Evolutionary conservation across 2,329 filamentous ascomycete species (phyloP), one percentile per base, ranked within the genome.

Genomic region (Fusarium verticillioides): DNA sequence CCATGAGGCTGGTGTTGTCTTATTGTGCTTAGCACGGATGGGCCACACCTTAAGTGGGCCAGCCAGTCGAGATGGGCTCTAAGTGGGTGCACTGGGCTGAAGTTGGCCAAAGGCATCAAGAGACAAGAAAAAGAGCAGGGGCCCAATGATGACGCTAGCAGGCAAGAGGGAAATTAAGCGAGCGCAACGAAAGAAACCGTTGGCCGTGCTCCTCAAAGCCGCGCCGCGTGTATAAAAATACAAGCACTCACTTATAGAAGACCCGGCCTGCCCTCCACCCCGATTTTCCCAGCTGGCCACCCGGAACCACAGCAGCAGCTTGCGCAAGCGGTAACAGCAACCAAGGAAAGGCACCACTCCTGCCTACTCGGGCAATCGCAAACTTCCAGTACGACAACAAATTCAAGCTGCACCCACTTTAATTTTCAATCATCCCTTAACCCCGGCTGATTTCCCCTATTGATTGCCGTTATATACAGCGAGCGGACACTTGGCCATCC

Each of bases 181-280:
- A 82, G 77, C 70, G 60, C 74, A 78, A 70, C 73, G 74, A 74
- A 77, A 74, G 76, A 80, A 80, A 78, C 78, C 76, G 80, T 82
- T 82, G 80, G 80, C 75, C 72, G 76, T 74, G 71, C 71, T 76
- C 63, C 52, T 68, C 62, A 70, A 75, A 73, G 69, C 75, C 73
- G 77, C 74, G 77, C 73, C 78, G 77, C 82, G 81, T 83, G 82
- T 84, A 84, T 84, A 84, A 84, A 84, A 84, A 82, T 83, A 82
- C 81, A 84, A 78, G 80, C 78, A 80, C 79, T 81, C 80, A 82
- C 82, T 82, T 83, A 84, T 84, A 83, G 81, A 83, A 83, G 81
- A 80, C 79, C 81, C 68, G 79, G 81, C 82, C 80, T 83, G 82
- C 83, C 82, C 82, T 83, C 83, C 83, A 82, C 82, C 80, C 80